Conservation (phyloP, 164 flowering plant genomes). For the Macadamia integrifolia region DNA sequence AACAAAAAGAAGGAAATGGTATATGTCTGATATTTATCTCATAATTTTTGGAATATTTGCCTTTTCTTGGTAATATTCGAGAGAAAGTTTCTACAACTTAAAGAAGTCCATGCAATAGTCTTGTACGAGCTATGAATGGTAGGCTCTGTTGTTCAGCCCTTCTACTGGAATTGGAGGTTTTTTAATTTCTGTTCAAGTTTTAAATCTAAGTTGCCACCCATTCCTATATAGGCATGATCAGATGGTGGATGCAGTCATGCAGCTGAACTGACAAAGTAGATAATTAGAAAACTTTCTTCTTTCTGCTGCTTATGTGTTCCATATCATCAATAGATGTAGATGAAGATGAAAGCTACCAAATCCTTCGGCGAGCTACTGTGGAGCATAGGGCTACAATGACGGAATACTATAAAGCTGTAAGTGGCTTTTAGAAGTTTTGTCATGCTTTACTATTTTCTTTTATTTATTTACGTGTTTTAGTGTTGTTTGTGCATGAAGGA, state of each 20-base stretch:
- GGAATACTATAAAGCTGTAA: slow-evolving; percentile 62
- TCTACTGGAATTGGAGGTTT: neutral
- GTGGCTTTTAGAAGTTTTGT: slow-evolving; percentile 8
- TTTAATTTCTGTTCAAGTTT: neutral
- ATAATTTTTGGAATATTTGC: neutral
- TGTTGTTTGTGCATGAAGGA: no score
- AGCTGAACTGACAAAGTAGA: no score
- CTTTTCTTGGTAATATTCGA: neutral
- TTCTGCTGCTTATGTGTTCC: neutral
- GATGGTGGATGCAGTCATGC: neutral
- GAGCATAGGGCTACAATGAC: slow-evolving; percentile 54
- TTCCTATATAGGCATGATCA: no score
- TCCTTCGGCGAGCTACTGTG: slow-evolving; percentile 44
- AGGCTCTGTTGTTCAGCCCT: neutral
- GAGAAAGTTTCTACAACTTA: no score
- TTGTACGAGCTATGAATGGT: neutral
- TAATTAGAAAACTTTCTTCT: neutral
- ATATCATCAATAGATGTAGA: slow-evolving; percentile 18
- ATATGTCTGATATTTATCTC: slow-evolving; percentile 7
- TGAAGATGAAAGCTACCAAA: slow-evolving; percentile 35
- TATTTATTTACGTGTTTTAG: neutral
- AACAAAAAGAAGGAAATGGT: slow-evolving; percentile 23
- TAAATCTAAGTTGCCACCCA: neutral
- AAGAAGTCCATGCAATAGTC: no score
- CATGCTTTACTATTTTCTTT: neutral